Evolutionary conservation across 345 rosid species (phyloP), one percentile per base, ranked within the genome.

Genomic region (Heritiera littoralis): DNA sequence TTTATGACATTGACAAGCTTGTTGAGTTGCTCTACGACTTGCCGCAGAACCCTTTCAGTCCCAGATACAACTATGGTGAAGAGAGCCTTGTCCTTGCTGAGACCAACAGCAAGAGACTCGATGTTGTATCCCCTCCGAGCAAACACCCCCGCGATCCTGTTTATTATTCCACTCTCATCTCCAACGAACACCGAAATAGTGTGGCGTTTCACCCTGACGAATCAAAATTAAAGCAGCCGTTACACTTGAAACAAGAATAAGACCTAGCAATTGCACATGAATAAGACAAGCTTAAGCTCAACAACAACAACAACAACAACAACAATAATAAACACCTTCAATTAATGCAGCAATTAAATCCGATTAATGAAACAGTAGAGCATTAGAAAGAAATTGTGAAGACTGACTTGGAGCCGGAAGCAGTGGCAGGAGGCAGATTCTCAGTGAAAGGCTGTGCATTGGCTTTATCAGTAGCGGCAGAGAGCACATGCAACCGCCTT

Each of bases 81-180:
- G 49, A 96, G 80, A 43, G 99, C 99, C 86, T 89, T 92, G 83
- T 96, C 97, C 89, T 87, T 90, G 85, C 92, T 92, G 7, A 96
- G 83, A 75, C 99, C 98, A 77, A 96, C 99, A 76, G 98, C 99
- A 38, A 96, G 97, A n/a, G 97, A 91, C 88, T 96, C 99, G 10
- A 94, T 96, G 82, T 96, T 96, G 82, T 89, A 96, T 17, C 98
- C 99, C 78, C 99, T 88, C 84, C 98, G 90, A 1, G 97, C 97
- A 83, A 96, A 96, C 3, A 96, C 99, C 61, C 98, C 99, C 0
- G 99, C 98, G 69, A 96, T 96, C 85, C 98, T 85, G 60, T 96
- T 96, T 76, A 96, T 94, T 91, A 96, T 96, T 58, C 99, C 99
- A 79, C 98, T 94, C 80, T 96, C 99, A 75, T 96, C 98, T 71